Conservation (phyloP, 169 alveolate genomes). For the Eimeria maxima region DNA sequence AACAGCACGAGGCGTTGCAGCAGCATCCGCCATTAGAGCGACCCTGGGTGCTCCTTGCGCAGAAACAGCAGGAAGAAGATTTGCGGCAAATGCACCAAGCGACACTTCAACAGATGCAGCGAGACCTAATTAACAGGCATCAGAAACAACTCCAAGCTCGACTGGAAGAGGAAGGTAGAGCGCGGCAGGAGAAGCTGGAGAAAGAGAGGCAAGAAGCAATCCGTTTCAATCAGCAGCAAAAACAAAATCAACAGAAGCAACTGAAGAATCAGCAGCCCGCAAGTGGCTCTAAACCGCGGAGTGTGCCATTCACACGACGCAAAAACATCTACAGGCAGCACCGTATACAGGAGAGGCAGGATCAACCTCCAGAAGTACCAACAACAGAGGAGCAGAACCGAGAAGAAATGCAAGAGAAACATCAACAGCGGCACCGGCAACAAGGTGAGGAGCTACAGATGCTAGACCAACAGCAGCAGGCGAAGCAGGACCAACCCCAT, state of each 20-base stretch:
- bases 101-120: not conserved
- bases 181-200: not conserved
- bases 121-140: not conserved
- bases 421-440: not conserved
- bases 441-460: not conserved
- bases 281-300: not conserved
- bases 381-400: not conserved
- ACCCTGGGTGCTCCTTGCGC: slow-evolving; percentile 42
- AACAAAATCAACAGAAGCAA: not conserved
- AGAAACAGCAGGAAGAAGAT: slow-evolving; percentile 6
- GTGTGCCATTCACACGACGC: slow-evolving; percentile 2
- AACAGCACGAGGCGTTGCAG: slow-evolving; percentile 54
- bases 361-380: not conserved
- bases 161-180: not conserved
- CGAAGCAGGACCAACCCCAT: not conserved
- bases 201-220: not conserved
- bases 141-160: slow-evolving; percentile 29
- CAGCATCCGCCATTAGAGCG: slow-evolving; percentile 58
- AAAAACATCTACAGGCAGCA: not conserved
- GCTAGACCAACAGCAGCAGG: not conserved
- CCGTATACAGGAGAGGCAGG: not conserved
- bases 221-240: not conserved
- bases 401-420: not conserved
- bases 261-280: not conserved
- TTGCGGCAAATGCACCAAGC: slow-evolving; percentile 1